Evolutionary conservation across 140 eudicot species (phyloP).

Genomic region (Oenanthe javanica): DNA sequence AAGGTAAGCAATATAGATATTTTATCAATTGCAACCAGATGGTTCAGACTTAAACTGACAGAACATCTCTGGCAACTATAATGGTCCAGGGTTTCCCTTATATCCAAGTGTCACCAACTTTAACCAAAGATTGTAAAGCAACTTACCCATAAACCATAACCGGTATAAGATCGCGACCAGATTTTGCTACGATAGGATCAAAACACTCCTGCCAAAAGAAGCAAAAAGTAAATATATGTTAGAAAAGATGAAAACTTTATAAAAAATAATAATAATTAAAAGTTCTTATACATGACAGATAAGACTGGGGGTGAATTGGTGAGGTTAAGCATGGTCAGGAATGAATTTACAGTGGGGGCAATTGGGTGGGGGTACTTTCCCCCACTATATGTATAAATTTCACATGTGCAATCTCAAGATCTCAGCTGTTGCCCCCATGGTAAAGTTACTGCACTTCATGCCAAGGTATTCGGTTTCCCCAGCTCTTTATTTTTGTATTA

Average conservation of each 20-base stretch:
- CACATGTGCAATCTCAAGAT: not conserved
- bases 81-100: not conserved
- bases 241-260: not conserved
- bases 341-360: not conserved
- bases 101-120: not conserved
- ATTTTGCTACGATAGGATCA: slow-evolving; percentile 81
- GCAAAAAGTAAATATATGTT: not conserved
- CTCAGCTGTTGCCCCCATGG: not conserved
- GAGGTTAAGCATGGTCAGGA: not conserved
- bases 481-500: not conserved
- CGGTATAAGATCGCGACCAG: slow-evolving; percentile 94
- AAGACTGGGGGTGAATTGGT: not conserved
- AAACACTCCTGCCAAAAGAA: slow-evolving; percentile 70
- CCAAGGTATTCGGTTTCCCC: not conserved
- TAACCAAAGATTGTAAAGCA: not conserved
- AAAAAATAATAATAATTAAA: not conserved
- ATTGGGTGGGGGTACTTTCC: not conserved
- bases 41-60: not conserved
- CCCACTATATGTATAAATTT: not conserved
- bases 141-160: slow-evolving; percentile 98
- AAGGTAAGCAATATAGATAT: not conserved
- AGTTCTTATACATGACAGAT: not conserved
- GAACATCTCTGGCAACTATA: not conserved
- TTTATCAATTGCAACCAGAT: not conserved
- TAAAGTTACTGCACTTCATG: not conserved